Evolutionary conservation across 139 green algal species (phyloP).

Genomic region (Dunaliella primolecta): DNA sequence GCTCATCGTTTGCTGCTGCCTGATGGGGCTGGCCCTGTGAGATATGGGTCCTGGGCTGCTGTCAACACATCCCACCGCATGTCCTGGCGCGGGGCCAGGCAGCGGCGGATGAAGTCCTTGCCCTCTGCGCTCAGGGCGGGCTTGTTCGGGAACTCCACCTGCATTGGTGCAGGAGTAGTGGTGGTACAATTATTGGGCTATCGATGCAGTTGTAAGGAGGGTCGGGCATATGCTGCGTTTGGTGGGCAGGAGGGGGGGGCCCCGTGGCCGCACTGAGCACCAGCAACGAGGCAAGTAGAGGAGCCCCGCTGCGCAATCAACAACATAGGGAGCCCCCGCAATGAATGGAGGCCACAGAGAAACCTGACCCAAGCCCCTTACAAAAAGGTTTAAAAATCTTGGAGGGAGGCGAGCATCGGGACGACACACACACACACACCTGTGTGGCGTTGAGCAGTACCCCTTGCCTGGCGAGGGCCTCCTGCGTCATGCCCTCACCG

Average conservation of each 20-base stretch:
- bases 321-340: too few relatives aligned
- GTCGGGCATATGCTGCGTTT: not conserved
- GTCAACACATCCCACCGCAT: conserved; percentile 64
- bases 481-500: conserved; percentile 63
- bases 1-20: too few relatives aligned
- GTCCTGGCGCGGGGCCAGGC: conserved; percentile 54
- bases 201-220: conserved; percentile 4
- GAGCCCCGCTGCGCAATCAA: too few relatives aligned
- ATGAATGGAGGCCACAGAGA: too few relatives aligned
- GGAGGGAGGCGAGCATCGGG: too few relatives aligned
- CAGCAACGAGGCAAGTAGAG: not conserved
- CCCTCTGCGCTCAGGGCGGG: conserved; percentile 73
- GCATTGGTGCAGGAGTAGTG: not conserved
- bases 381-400: too few relatives aligned
- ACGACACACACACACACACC: too few relatives aligned
- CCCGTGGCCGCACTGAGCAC: not conserved
- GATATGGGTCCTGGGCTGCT: conserved; percentile 67
- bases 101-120: conserved; percentile 82
- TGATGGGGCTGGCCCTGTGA: conserved; percentile 35
- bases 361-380: too few relatives aligned
- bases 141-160: conserved; percentile 55
- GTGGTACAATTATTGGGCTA: not conserved
- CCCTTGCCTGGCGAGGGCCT: conserved; percentile 81
- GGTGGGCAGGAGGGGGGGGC: not conserved
- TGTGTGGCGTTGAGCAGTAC: conserved; percentile 65